phyloP scores from a whole-genome alignment of 192 early-diverging fungal genomes.

The Spinellus fusiger region DNA sequence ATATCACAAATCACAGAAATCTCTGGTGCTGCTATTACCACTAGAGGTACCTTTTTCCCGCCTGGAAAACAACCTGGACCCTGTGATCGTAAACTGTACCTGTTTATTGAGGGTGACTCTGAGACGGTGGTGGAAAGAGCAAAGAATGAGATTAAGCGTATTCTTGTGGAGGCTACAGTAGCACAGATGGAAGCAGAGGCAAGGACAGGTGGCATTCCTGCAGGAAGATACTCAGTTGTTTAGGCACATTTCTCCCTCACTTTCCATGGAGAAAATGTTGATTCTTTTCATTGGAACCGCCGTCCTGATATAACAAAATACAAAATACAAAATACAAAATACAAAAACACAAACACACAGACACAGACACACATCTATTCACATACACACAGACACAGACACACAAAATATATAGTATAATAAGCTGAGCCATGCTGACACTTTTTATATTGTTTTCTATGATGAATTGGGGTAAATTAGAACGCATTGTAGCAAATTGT shows the following conservation, averaged over 20 bases:
- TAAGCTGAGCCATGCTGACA: too few relatives aligned
- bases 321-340: too few relatives aligned
- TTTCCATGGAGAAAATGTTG: background rate
- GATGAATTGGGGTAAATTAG: too few relatives aligned
- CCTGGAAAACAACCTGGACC: slow-evolving; percentile 71
- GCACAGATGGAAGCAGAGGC: slow-evolving; percentile 65
- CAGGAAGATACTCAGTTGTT: slow-evolving; percentile 44
- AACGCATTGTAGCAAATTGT: too few relatives aligned
- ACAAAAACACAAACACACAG: too few relatives aligned
- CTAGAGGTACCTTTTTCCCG: slow-evolving; percentile 83
- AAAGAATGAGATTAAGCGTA: slow-evolving; percentile 87
- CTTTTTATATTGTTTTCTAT: too few relatives aligned
- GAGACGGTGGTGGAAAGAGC: slow-evolving; percentile 88
- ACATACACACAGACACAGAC: too few relatives aligned
- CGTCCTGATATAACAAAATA: too few relatives aligned
- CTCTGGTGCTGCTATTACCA: slow-evolving; percentile 93
- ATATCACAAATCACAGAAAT: slow-evolving; percentile 90
- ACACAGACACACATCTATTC: too few relatives aligned
- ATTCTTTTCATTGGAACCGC: too few relatives aligned
- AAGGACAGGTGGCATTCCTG: slow-evolving; percentile 40
- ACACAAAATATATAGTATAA: too few relatives aligned
- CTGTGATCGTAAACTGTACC: slow-evolving; percentile 86
- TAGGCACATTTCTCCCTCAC: slow-evolving; percentile 7
- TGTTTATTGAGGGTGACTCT: slow-evolving; percentile 93
- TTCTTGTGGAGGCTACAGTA: slow-evolving; percentile 83